Percentiles rank a stretch among this genome's conserved stretches.
Evolutionary conservation across 305 asterid genomes (phyloP).

Genomic region (Fraxinus dipetala): DNA sequence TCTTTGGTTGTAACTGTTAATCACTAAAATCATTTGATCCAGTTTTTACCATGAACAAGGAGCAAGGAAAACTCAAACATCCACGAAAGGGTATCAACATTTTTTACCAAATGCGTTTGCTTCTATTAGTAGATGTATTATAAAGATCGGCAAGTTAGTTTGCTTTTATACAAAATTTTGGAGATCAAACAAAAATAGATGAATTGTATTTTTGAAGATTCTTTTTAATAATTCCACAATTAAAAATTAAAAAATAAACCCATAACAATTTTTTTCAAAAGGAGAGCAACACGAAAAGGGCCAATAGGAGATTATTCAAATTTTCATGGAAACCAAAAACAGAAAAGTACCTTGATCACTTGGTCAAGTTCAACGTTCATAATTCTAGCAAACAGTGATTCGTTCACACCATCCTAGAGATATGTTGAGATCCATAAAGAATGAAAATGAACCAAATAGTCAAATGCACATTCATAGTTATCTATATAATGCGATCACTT

Average conservation of each 20-base stretch:
- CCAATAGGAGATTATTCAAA: constrained; percentile 7
- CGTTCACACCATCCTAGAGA: constrained; percentile 88
- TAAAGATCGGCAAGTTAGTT: neutral
- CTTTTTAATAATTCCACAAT: neutral
- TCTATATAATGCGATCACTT: no score
- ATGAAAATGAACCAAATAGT: constrained; percentile 16
- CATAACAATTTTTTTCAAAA: no score
- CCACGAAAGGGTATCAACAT: no score
- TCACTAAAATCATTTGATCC: no score
- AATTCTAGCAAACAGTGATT: constrained; percentile 76
- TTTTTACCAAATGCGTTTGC: no score
- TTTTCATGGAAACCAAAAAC: constrained; percentile 11
- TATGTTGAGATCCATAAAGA: constrained; percentile 17
- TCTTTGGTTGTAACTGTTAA: no score
- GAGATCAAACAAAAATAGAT: neutral
- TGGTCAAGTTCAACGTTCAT: constrained; percentile 69
- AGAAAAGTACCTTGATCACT: constrained; percentile 66
- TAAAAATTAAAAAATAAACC: no score
- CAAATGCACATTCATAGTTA: constrained; percentile 6
- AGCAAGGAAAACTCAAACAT: no score
- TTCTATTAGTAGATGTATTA: neutral
- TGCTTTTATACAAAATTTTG: neutral
- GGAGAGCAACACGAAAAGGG: neutral
- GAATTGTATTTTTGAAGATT: neutral
- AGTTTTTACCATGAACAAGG: no score